Percentiles rank a stretch among this genome's conserved stretches.
These are phyloP conservation scores for Macrophomina phaseolina DNA, from an alignment of 2,329 filamentous ascomycete genomes.

Conservation along the genomic window DNA sequence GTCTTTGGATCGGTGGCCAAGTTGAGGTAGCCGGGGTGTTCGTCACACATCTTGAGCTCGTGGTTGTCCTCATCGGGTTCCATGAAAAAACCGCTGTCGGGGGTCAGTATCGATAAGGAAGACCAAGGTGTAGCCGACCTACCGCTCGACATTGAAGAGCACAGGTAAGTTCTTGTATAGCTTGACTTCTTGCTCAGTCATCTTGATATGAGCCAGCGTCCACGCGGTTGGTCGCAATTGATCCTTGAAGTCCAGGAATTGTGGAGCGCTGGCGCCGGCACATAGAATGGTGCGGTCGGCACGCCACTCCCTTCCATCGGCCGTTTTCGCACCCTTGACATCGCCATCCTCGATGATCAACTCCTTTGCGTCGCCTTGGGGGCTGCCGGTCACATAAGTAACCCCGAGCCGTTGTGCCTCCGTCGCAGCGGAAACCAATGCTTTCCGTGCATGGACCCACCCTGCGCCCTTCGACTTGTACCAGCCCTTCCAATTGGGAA, in stretches of 20 bases:
- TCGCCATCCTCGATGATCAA: slow-evolving; percentile 45
- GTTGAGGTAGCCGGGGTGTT: slow-evolving; percentile 63
- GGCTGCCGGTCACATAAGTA: slow-evolving; percentile 51
- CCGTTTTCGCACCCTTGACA: slow-evolving; percentile 52
- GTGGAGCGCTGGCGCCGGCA: slow-evolving; percentile 56
- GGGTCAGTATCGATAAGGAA: not conserved
- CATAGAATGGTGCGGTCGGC: slow-evolving; percentile 56
- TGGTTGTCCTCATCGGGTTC: slow-evolving; percentile 54
- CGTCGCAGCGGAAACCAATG: slow-evolving; percentile 51
- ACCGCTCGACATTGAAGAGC: slow-evolving; percentile 52
- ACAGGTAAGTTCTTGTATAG: slow-evolving; percentile 57
- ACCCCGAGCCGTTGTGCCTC: slow-evolving; percentile 56
- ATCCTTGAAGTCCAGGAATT: slow-evolving; percentile 56
- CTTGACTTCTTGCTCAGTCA: slow-evolving; percentile 53
- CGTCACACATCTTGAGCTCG: slow-evolving; percentile 60
- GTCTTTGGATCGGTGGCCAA: slow-evolving; percentile 38
- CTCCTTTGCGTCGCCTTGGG: slow-evolving; percentile 45
- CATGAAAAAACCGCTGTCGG: slow-evolving; percentile 54
- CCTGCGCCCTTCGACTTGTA: slow-evolving; percentile 54
- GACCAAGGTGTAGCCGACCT: not conserved
- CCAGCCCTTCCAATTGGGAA: slow-evolving; percentile 59
- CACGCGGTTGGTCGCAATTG: slow-evolving; percentile 62
- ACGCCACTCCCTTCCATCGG: slow-evolving; percentile 48
- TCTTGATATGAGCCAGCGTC: slow-evolving; percentile 59
- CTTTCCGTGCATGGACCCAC: slow-evolving; percentile 61